Conservation (phyloP, 352 stramenopile genomes). For the Phytopythium oedochilum region DNA sequence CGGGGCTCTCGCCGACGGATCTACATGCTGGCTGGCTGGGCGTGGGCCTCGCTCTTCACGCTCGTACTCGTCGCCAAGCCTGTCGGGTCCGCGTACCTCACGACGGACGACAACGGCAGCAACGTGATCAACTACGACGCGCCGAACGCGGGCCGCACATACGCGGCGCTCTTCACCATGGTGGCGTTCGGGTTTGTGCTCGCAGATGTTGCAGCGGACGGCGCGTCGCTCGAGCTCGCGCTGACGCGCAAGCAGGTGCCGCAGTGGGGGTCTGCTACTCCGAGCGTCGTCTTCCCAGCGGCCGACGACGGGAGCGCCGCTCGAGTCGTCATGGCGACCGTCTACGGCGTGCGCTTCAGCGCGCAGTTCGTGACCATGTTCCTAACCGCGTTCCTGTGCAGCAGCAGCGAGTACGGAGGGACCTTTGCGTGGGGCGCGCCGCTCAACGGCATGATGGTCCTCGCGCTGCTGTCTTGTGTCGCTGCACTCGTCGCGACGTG, state of each 20-base stretch:
- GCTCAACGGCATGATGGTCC: slow-evolving; percentile 38
- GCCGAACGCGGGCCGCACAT: slow-evolving; percentile 26
- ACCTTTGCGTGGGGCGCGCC: slow-evolving; percentile 41
- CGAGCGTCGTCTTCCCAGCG: background rate
- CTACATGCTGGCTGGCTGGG: slow-evolving; percentile 54
- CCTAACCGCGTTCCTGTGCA: slow-evolving; percentile 47
- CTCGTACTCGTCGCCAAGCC: slow-evolving; percentile 30
- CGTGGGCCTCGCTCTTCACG: slow-evolving; percentile 35
- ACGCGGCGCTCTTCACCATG: slow-evolving; percentile 47
- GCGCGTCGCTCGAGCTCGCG: slow-evolving; percentile 38
- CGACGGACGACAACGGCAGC: slow-evolving; percentile 6
- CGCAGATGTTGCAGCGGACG: slow-evolving; percentile 37
- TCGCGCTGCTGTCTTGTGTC: slow-evolving; percentile 20
- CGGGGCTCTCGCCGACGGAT: slow-evolving; percentile 33
- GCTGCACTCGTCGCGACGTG: slow-evolving; percentile 21
- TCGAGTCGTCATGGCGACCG: slow-evolving; percentile 26
- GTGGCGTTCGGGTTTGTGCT: slow-evolving; percentile 45
- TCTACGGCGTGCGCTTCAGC: slow-evolving; percentile 30
- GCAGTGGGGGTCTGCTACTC: background rate
- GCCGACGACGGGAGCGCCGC: background rate
- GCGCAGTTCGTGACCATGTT: slow-evolving; percentile 37
- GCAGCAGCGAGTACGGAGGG: slow-evolving; percentile 43
- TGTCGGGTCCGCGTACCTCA: slow-evolving; percentile 34
- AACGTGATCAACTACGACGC: slow-evolving; percentile 33
- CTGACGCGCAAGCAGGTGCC: slow-evolving; percentile 8